Base-by-base conservation (phyloP, 352 stramenopile genomes). In the Globisporangium middletonii region DNA sequence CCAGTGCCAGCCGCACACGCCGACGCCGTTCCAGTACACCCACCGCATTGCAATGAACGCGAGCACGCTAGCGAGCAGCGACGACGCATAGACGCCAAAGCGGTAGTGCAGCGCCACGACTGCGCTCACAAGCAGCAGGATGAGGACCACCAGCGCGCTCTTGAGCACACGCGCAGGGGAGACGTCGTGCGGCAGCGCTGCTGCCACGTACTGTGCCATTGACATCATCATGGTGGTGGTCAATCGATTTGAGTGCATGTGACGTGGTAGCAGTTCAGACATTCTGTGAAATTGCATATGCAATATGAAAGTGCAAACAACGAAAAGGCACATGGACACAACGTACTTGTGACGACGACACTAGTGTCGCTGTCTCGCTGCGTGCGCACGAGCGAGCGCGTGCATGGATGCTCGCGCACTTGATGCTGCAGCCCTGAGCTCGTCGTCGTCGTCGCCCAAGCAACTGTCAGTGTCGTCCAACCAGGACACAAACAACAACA, bases 11-110 rank as follows among this genome's bases (percentile, higher is more conserved):
- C 79, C 82, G 37, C 73, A 61, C 13, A 87, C 76, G n/a, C 82
- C 82, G 37, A 81, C 64, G 18, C 67, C 79, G 45, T 92, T 81
- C 61, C 64, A 83, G 48, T 89, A 72, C 12, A 89, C 50, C 79
- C 79, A 92, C 30, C 79, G 77, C 27, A 70, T 56, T 3, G 5
- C 28, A 0, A 70, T 23, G 45, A 73, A 28, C 4, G 57, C 43
- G n/a, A 75, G 62, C 5, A 68, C 26, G 0, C 68, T 52, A 16
- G 52, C 62, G 3, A 68, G 44, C 0, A 77, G 11, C 1, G 50
- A 28, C 12, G 65, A 57, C 5, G 50, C 54, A 13, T 67, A 43
- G 1, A 50, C 53, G 0, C 73, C 75, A n/a, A 71, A 77, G 4
- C 68, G 6, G n/a, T 61, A 41, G 27, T 73, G 67, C 12, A 77